Base-by-base conservation (phyloP, 176 grass and related monocot genomes). In the Ensete glaucum region DNA sequence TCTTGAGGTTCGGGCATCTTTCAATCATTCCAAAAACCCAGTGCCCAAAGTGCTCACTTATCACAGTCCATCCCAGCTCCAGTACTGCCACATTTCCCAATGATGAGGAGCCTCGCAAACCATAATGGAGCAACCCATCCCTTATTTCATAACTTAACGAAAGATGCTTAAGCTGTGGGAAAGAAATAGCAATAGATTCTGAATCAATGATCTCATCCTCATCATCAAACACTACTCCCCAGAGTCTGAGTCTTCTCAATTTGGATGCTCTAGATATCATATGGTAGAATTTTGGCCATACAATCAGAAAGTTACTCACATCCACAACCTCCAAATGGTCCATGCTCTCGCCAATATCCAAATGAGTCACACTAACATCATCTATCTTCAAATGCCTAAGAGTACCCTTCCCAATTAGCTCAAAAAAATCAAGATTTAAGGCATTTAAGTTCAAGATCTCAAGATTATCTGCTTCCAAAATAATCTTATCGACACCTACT, bases 11-110 rank as follows among this genome's bases (percentile, higher is more conserved):
- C 63, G 94, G 94, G 69, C 94, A 93, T 79, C 84, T 93, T 81
- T 84, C 88, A 76, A 98, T 93, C 94, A 98, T 98, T 80, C 90
- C 90, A 89, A 89, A 92, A 67, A 93, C 94, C 94, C 94, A 98
- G 27, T 81, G 94, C 53, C 89, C 88, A 82, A 98, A 98, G 51
- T 98, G 90, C 58, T 98, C 94, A 60, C 86, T 93, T 88, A 93
- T 93, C 52, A 93, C 88, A 43, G 87, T 90, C 93, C 93, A 97
- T 76, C 93, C 93, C 89, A 97, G 84, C 83, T 97, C 90, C 74
- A 97, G 78, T 73, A 90, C 74, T 50, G 65, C 84, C 58, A 97
- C 90, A 85, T 97, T 97, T 27, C 83, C 90, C 52, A 97, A 79
- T 11, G 77, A 79, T 14, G 93, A 93, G 15, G 81, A 86, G n/a